A percentile compares a stretch with the other conserved stretches of the same genome.
Evolutionary conservation across 1,284 basidiomycete genomes (phyloP).

Genomic region (Megacollybia platyphylla): DNA sequence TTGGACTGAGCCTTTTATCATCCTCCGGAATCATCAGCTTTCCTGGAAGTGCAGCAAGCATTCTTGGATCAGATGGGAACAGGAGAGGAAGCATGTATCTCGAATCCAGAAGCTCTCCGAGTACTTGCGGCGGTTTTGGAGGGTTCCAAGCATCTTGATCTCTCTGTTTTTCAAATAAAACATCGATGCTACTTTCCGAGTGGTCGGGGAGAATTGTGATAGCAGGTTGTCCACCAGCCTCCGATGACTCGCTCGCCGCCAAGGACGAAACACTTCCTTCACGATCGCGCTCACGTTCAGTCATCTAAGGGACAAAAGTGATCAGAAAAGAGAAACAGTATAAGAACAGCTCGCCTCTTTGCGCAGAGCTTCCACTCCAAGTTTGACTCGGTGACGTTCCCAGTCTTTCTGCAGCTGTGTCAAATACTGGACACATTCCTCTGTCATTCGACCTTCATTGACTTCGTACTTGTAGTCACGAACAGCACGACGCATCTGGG

Average conservation of each 20-base stretch:
- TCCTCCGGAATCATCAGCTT: slow-evolving; percentile 26
- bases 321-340: slow-evolving; percentile 4
- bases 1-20: slow-evolving; percentile 15
- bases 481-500: slow-evolving; percentile 81
- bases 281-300: slow-evolving; percentile 48
- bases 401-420: slow-evolving; percentile 92
- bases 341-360: slow-evolving; percentile 43
- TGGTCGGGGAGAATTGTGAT: slow-evolving; percentile 20
- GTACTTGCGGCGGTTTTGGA: slow-evolving; percentile 60
- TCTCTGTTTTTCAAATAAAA: slow-evolving; percentile 59
- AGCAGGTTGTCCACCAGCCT: slow-evolving; percentile 18
- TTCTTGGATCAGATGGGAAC: slow-evolving; percentile 68
- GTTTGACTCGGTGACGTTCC: slow-evolving; percentile 79
- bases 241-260: slow-evolving; percentile 24
- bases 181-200: slow-evolving; percentile 52
- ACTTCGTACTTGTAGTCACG: slow-evolving; percentile 94
- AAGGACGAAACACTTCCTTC: slow-evolving; percentile 40
- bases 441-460: slow-evolving; percentile 83
- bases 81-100: slow-evolving; percentile 85
- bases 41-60: slow-evolving; percentile 60
- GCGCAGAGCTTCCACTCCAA: slow-evolving; percentile 68
- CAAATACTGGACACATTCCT: slow-evolving; percentile 90
- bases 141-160: slow-evolving; percentile 68
- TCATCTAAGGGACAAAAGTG: slow-evolving; percentile 32
- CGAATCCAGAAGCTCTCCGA: slow-evolving; percentile 84